Evolutionary conservation across 441 rosid species (phyloP).

Genomic region (Erodium moschatum): DNA sequence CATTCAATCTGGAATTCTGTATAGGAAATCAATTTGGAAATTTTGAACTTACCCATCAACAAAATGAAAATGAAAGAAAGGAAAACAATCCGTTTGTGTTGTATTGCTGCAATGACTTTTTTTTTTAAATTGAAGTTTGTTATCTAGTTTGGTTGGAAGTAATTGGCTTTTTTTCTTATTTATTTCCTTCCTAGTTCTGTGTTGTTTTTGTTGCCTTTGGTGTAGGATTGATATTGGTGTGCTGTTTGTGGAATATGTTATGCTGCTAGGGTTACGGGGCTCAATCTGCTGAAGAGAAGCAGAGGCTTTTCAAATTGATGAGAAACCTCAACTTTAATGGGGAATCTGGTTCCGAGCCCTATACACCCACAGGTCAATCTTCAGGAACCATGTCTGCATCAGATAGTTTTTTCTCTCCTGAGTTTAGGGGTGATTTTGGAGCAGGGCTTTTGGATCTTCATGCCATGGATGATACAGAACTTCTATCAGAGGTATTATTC

Average conservation of each 20-base stretch:
- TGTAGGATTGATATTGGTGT: not conserved
- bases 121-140: not conserved
- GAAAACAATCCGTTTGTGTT: no score
- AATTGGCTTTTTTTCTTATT: not conserved
- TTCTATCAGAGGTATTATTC: conserved; percentile 75
- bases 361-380: conserved; percentile 59
- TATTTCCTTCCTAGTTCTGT: no score
- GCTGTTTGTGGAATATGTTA: conserved; percentile 13
- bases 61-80: no score
- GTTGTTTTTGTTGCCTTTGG: no score
- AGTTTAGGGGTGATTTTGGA: conserved; percentile 93
- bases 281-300: conserved; percentile 95
- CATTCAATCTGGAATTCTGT: no score
- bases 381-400: conserved; percentile 49
- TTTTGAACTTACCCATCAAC: no score
- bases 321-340: conserved; percentile 90
- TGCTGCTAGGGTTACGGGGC: conserved; percentile 76
- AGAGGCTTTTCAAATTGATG: conserved; percentile 87
- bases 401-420: conserved; percentile 81
- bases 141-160: not conserved
- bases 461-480: conserved; percentile 96
- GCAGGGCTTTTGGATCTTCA: conserved; percentile 97
- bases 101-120: conserved; percentile 14
- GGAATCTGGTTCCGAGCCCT: conserved; percentile 76
- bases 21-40: no score